These are phyloP conservation scores for Microcyclospora pomicola DNA, from an alignment of 2,329 filamentous ascomycete species.

Conservation along the genomic window DNA sequence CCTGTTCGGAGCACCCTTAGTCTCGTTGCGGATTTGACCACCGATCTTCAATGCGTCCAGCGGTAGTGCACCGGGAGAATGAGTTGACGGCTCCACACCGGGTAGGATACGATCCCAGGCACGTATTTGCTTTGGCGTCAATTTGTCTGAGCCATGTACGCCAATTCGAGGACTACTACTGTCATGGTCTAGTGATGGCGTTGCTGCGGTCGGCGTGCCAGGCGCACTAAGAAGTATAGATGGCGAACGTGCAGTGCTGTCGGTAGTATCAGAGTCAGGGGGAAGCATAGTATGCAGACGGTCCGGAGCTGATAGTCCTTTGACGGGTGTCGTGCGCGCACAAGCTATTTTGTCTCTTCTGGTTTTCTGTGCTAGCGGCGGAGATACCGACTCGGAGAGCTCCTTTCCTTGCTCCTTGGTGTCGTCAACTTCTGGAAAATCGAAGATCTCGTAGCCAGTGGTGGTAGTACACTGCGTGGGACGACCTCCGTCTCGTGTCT, in stretches of 20 bases:
- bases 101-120: constrained; percentile 19
- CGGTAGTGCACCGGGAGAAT: constrained; percentile 13
- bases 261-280: constrained; percentile 10
- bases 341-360: no score
- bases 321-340: constrained; percentile 8
- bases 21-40: constrained; percentile 4
- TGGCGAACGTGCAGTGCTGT: constrained; percentile 8
- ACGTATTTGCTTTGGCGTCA: constrained; percentile 20
- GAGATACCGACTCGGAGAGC: not conserved
- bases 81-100: constrained; percentile 6
- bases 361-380: no score
- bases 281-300: constrained; percentile 18
- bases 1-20: not conserved
- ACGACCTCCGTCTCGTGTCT: no score
- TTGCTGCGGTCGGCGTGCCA: constrained; percentile 8
- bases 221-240: constrained; percentile 7
- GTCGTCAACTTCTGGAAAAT: constrained; percentile 9
- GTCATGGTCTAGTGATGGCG: constrained; percentile 3
- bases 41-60: constrained; percentile 13
- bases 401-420: constrained; percentile 7
- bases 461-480: no score
- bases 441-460: constrained; percentile 8
- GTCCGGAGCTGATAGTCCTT: constrained; percentile 18
- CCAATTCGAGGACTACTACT: constrained; percentile 2
- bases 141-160: constrained; percentile 4